Evolutionary conservation across 495 filamentous ascomycete species (phyloP).

Genomic region (Lasiosphaeris hirsuta): DNA sequence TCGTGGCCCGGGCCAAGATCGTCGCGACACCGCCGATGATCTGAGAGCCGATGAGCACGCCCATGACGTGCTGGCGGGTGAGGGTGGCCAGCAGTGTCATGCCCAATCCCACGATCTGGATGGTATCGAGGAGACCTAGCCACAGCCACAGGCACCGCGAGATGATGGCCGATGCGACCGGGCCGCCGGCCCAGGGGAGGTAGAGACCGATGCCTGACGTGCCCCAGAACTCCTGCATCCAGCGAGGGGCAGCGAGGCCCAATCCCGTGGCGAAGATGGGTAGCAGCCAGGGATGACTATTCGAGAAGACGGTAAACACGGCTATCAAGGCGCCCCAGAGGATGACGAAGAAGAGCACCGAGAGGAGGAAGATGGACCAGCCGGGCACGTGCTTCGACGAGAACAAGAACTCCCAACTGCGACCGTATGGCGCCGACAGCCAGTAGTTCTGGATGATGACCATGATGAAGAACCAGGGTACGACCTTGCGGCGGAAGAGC

Average conservation of each 20-base stretch:
- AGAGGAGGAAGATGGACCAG: slow-evolving; percentile 52
- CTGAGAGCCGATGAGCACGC: slow-evolving; percentile 54
- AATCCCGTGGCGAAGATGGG: slow-evolving; percentile 58
- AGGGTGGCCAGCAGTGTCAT: slow-evolving; percentile 63
- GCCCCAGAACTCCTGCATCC: slow-evolving; percentile 67
- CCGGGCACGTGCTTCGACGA: slow-evolving; percentile 47
- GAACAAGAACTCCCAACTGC: slow-evolving; percentile 63
- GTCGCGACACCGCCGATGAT: slow-evolving; percentile 44
- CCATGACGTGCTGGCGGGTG: slow-evolving; percentile 57
- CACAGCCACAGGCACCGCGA: slow-evolving; percentile 61
- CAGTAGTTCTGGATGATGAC: slow-evolving; percentile 67
- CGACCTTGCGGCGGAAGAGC: slow-evolving; percentile 55
- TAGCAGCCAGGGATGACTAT: slow-evolving; percentile 64
- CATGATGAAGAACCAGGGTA: slow-evolving; percentile 62
- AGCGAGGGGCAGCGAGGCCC: slow-evolving; percentile 59
- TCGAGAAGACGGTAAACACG: slow-evolving; percentile 48
- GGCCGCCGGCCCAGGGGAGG: slow-evolving; percentile 57
- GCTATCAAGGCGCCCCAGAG: slow-evolving; percentile 52
- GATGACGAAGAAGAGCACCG: slow-evolving; percentile 57
- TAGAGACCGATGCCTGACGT: slow-evolving; percentile 55
- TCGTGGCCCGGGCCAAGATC: slow-evolving; percentile 40
- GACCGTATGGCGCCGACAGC: slow-evolving; percentile 58
- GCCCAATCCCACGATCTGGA: slow-evolving; percentile 60
- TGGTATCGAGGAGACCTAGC: slow-evolving; percentile 60
- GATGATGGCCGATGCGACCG: slow-evolving; percentile 48